These are phyloP conservation scores for Clonostachys rosea DNA, from an alignment of 2,329 filamentous ascomycete species.

Conservation along the genomic window DNA sequence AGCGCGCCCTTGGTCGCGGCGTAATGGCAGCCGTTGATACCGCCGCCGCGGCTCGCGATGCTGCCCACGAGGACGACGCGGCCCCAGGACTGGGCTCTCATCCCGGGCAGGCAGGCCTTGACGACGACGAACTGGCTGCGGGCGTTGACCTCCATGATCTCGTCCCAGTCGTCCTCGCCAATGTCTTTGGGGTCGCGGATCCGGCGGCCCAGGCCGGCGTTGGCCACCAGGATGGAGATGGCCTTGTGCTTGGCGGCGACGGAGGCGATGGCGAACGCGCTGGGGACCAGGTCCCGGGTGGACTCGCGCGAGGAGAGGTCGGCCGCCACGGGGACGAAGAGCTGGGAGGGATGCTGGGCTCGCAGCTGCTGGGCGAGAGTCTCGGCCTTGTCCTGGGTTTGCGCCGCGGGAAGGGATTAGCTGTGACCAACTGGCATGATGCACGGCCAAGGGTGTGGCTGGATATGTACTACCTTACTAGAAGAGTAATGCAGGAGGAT, in stretches of 20 bases:
- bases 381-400: conserved; percentile 19
- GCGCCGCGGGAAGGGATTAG: not conserved
- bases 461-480: conserved; percentile 14
- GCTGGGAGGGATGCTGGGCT: conserved; percentile 13
- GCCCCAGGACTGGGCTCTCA: conserved; percentile 57
- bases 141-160: conserved; percentile 47
- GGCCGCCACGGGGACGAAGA: conserved; percentile 16
- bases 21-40: conserved; percentile 59
- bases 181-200: conserved; percentile 24
- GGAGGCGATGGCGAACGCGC: conserved; percentile 8
- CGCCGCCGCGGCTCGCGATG: conserved; percentile 58
- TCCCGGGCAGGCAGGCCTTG: conserved; percentile 55
- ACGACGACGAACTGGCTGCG: conserved; percentile 57
- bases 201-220: conserved; percentile 22
- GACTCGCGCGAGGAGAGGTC: conserved; percentile 18
- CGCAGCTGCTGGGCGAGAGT: conserved; percentile 16
- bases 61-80: conserved; percentile 60
- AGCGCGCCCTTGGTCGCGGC: conserved; percentile 59
- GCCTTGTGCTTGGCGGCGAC: conserved; percentile 14
- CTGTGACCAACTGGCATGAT: not conserved
- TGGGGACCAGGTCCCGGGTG: conserved; percentile 13
- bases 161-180: conserved; percentile 26
- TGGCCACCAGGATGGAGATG: conserved; percentile 22
- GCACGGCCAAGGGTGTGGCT: not conserved
- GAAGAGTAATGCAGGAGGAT: conserved; percentile 25